Percentiles rank a stretch among this genome's conserved stretches.
phyloP scores from a whole-genome alignment of 306 rosid species.

The Rubus idaeus region DNA sequence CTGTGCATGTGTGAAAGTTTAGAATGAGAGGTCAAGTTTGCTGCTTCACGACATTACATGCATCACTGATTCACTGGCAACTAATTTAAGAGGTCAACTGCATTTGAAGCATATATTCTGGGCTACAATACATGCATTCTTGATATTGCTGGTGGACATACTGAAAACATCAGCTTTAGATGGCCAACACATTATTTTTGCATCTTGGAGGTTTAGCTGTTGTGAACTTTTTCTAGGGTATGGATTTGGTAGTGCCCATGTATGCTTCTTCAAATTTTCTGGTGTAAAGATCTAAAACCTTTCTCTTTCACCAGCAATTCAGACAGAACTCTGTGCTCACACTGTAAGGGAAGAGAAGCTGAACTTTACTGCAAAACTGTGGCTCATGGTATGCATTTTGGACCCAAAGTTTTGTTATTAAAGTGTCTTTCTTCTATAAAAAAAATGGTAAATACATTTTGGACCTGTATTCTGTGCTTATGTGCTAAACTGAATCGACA shows the following conservation, averaged over 20 bases:
- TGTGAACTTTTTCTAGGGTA: not conserved
- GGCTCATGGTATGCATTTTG: conserved; percentile 54
- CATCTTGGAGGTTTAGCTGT: conserved; percentile 7
- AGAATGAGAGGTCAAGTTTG: not conserved
- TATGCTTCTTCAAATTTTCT: not conserved
- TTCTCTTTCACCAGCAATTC: conserved; percentile 43
- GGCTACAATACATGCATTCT: not conserved
- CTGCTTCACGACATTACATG: not conserved
- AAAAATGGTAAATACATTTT: not conserved
- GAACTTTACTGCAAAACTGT: conserved; percentile 90
- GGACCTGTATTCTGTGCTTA: conserved; percentile 7
- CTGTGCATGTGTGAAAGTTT: not conserved
- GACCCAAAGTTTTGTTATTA: not conserved
- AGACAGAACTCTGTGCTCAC: conserved; percentile 64
- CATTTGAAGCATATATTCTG: not conserved
- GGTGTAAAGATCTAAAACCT: not conserved
- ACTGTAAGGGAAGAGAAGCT: conserved; percentile 91
- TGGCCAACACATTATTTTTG: not conserved
- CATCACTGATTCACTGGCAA: conserved; percentile 1
- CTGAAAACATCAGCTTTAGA: not conserved
- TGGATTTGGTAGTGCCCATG: not conserved
- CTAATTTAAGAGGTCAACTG: not conserved
- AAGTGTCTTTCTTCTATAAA: not conserved
- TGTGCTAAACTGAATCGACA: conserved; percentile 15
- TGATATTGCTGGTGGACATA: not conserved